A percentile compares a stretch with the other conserved stretches of the same genome.
phyloP scores from a whole-genome alignment of 2,329 filamentous ascomycete genomes.

The Phoma sp. region DNA sequence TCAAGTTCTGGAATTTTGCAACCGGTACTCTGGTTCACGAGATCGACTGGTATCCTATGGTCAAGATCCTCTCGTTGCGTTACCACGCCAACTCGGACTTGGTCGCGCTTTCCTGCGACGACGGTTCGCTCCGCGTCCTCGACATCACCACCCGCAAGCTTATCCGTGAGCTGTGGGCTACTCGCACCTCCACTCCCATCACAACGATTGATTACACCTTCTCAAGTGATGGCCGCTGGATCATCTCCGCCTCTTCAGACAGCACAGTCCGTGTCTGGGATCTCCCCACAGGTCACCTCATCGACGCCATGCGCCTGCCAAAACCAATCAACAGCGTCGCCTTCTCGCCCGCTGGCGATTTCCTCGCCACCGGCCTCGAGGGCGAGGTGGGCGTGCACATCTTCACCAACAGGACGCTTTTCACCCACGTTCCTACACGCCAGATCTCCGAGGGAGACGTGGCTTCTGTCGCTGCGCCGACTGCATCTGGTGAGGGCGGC shows the following conservation, averaged over 20 bases:
- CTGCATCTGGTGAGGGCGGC: slow-evolving; percentile 81
- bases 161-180: slow-evolving; percentile 84
- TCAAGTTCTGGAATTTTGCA: slow-evolving; percentile 98
- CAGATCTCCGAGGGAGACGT: slow-evolving; percentile 83
- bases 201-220: slow-evolving; percentile 62
- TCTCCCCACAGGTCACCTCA: slow-evolving; percentile 90
- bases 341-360: slow-evolving; percentile 90
- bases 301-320: slow-evolving; percentile 84
- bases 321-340: slow-evolving; percentile 82
- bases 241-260: slow-evolving; percentile 85
- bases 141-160: slow-evolving; percentile 90
- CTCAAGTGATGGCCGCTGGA: slow-evolving; percentile 91
- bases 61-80: slow-evolving; percentile 74
- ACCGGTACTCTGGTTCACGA: slow-evolving; percentile 80
- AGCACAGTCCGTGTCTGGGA: slow-evolving; percentile 88
- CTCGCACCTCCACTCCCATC: slow-evolving; percentile 57
- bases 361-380: slow-evolving; percentile 85
- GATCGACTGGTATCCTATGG: slow-evolving; percentile 82
- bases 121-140: slow-evolving; percentile 84
- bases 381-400: slow-evolving; percentile 87
- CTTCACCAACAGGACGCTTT: slow-evolving; percentile 93
- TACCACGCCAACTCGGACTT: slow-evolving; percentile 86
- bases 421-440: slow-evolving; percentile 83
- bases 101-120: slow-evolving; percentile 86
- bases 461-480: slow-evolving; percentile 68